Percentiles rank a stretch among this genome's conserved stretches.
Conservation (phyloP, 208 protist species). For the Borovskyia barvae region DNA sequence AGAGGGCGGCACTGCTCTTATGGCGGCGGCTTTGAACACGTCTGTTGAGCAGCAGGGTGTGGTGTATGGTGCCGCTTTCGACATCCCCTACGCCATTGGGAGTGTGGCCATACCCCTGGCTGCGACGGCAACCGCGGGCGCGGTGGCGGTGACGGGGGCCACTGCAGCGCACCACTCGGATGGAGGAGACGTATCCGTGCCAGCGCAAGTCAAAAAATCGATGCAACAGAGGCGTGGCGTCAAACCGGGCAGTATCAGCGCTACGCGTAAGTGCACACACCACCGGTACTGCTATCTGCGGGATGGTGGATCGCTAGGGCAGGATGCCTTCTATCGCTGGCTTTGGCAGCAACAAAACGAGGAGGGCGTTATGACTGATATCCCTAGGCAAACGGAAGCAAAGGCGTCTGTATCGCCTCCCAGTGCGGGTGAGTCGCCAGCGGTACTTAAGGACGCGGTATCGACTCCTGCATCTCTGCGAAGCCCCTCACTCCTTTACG, state of each 20-base stretch:
- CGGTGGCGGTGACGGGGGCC: background rate
- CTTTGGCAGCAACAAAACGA: slow-evolving; percentile 18
- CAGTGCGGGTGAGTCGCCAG: background rate
- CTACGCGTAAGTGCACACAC: slow-evolving; percentile 61
- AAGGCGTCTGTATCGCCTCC: too few relatives aligned
- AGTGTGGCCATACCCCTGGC: slow-evolving; percentile 41
- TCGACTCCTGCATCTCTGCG: background rate
- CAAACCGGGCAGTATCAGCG: slow-evolving; percentile 25
- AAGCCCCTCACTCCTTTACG: slow-evolving; percentile 69
- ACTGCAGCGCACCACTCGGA: background rate
- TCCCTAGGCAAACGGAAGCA: too few relatives aligned
- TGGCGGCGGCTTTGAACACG: background rate
- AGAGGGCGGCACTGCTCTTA: background rate
- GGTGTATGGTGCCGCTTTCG: slow-evolving; percentile 51
- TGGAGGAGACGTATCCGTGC: background rate
- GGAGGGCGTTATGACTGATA: too few relatives aligned
- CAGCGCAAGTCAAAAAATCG: too few relatives aligned
- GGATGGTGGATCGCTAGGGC: slow-evolving; percentile 42
- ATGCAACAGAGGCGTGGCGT: slow-evolving; percentile 9
- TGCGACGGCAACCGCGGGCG: background rate
- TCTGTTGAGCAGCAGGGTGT: slow-evolving; percentile 27
- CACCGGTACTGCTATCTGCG: slow-evolving; percentile 77
- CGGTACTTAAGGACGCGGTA: background rate
- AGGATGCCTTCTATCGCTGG: slow-evolving; percentile 77
- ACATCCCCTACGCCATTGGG: slow-evolving; percentile 63